phyloP scores from a whole-genome alignment of 805 yeast species.

The Pichia sporocuriosa region DNA sequence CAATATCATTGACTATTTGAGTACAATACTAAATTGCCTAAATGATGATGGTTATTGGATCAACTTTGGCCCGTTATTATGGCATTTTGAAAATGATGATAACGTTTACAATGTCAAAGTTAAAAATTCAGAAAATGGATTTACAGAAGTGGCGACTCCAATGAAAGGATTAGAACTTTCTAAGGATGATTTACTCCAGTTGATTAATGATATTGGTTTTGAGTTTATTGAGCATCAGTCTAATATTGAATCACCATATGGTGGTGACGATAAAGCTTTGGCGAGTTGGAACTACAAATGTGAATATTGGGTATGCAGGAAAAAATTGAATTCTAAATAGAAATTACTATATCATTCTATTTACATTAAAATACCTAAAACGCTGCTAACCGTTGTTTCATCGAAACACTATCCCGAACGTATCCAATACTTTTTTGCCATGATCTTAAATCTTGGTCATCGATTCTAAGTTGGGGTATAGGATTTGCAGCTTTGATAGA shows the following conservation, averaged over 20 bases:
- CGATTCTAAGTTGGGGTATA: conserved; percentile 10
- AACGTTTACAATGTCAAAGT: conserved; percentile 22
- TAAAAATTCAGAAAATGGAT: conserved; percentile 20
- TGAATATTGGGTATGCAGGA: conserved; percentile 59
- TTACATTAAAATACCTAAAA: neutral
- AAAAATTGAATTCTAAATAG: too few species aligned
- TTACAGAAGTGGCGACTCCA: conserved; percentile 28
- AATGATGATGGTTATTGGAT: conserved; percentile 48
- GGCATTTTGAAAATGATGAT: conserved; percentile 62
- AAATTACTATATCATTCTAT: too few species aligned
- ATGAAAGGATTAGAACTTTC: conserved; percentile 54
- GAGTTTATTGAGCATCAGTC: conserved; percentile 37
- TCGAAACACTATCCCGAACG: conserved; percentile 4
- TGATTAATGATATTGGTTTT: conserved; percentile 47
- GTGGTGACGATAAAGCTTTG: conserved; percentile 42
- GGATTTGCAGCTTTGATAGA: neutral
- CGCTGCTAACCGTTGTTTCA: conserved; percentile 7
- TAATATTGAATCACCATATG: conserved; percentile 44
- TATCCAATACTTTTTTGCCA: conserved; percentile 22
- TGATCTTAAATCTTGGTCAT: conserved; percentile 9
- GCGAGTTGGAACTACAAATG: conserved; percentile 55
- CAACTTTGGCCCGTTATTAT: conserved; percentile 60
- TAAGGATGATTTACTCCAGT: conserved; percentile 43
- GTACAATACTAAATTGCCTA: conserved; percentile 40
- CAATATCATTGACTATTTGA: conserved; percentile 51